These are phyloP conservation scores for Naganishia friedmannii DNA, from an alignment of 768 basidiomycete species.

Conservation along the genomic window DNA sequence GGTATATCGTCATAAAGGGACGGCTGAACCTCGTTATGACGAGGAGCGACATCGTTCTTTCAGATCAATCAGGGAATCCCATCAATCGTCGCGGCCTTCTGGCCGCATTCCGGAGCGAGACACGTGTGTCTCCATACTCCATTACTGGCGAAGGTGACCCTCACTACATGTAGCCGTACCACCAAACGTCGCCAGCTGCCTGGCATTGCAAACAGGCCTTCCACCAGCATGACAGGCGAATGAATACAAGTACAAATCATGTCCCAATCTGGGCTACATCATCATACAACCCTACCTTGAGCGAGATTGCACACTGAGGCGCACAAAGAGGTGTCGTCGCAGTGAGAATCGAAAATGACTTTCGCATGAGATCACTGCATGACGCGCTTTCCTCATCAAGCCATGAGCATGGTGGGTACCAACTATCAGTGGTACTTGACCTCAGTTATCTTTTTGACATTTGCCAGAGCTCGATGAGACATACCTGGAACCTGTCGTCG, in stretches of 20 bases:
- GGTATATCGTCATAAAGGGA: too few relatives aligned
- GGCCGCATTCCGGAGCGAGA: too few relatives aligned
- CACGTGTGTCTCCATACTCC: too few relatives aligned
- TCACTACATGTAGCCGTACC: too few relatives aligned
- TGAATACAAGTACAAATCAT: not conserved
- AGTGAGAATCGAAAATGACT: not conserved
- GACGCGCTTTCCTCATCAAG: not conserved
- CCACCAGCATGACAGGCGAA: not conserved
- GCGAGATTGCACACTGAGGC: not conserved
- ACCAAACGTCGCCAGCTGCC: too few relatives aligned
- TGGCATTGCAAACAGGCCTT: too few relatives aligned
- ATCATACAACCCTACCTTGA: not conserved
- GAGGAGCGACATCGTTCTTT: too few relatives aligned
- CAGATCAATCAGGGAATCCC: too few relatives aligned
- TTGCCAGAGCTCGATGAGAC: not conserved
- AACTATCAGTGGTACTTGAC: not conserved
- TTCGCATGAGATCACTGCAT: not conserved
- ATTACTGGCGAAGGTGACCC: too few relatives aligned
- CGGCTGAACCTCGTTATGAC: too few relatives aligned
- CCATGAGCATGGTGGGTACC: not conserved
- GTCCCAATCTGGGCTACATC: too few relatives aligned
- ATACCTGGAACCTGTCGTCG: slow-evolving; percentile 14
- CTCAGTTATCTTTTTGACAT: not conserved
- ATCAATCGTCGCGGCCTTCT: too few relatives aligned
- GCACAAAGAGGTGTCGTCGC: not conserved